Percentiles rank a stretch among this genome's conserved stretches.
Evolutionary conservation across 2,329 filamentous ascomycete genomes (phyloP).

Genomic region (Botryotinia calthae): DNA sequence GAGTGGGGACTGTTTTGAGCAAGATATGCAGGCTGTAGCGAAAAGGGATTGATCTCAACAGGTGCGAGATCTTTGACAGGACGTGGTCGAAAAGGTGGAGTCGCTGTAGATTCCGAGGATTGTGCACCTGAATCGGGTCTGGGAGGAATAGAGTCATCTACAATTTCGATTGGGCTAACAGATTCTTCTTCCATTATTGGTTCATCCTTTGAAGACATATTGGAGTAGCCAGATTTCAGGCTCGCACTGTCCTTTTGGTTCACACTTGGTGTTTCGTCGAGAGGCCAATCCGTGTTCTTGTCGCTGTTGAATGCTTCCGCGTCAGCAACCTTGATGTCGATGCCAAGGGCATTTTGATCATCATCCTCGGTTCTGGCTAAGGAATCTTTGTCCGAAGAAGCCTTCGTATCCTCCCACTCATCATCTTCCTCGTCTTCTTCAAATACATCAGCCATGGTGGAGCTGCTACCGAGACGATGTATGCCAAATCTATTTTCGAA

Average conservation of each 20-base stretch:
- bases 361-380: conserved; percentile 41
- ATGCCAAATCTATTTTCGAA: conserved; percentile 67
- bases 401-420: conserved; percentile 41
- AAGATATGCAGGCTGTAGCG: conserved; percentile 44
- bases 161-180: conserved; percentile 41
- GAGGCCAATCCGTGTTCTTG: conserved; percentile 43
- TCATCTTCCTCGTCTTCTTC: conserved; percentile 74
- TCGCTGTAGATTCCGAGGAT: conserved; percentile 39
- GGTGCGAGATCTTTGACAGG: conserved; percentile 46
- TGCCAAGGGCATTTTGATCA: conserved; percentile 39
- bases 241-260: conserved; percentile 48
- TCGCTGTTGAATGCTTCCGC: conserved; percentile 42
- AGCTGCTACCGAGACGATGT: conserved; percentile 62
- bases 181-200: conserved; percentile 49
- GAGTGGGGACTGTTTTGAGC: conserved; percentile 63
- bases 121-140: conserved; percentile 37
- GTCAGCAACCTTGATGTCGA: conserved; percentile 48
- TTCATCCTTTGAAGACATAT: conserved; percentile 52
- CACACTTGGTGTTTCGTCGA: conserved; percentile 40
- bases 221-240: conserved; percentile 48
- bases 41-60: conserved; percentile 49
- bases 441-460: conserved; percentile 82
- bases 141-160: conserved; percentile 41
- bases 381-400: conserved; percentile 38
- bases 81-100: conserved; percentile 35